Evolutionary conservation across 495 filamentous ascomycete species (phyloP).

Genomic region (Saxophila tyrrhenica): DNA sequence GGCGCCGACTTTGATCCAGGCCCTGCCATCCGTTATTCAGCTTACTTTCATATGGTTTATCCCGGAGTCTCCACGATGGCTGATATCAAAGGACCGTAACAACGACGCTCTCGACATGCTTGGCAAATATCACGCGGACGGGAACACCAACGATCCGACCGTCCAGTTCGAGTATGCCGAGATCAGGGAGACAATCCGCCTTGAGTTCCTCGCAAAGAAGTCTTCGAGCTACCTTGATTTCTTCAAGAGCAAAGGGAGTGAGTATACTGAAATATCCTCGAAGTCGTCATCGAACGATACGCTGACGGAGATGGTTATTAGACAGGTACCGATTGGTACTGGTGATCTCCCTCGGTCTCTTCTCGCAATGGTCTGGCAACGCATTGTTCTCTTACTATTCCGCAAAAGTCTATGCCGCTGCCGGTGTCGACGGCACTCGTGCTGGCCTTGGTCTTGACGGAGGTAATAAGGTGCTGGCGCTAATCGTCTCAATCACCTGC

Average conservation of each 20-base stretch:
- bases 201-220: conserved; percentile 32
- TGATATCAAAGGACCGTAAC: conserved; percentile 17
- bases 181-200: conserved; percentile 26
- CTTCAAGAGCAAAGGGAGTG: conserved; percentile 56
- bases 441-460: conserved; percentile 9
- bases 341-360: conserved; percentile 47
- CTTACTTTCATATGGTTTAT: conserved; percentile 36
- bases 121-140: conserved; percentile 40
- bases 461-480: conserved; percentile 1
- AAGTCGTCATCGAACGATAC: too few relatives aligned
- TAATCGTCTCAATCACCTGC: conserved; percentile 9
- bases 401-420: conserved; percentile 42
- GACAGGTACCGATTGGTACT: conserved; percentile 51
- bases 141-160: conserved; percentile 40
- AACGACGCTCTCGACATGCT: conserved; percentile 21
- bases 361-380: conserved; percentile 62
- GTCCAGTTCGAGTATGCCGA: conserved; percentile 48
- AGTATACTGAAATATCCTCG: too few relatives aligned
- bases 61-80: conserved; percentile 19
- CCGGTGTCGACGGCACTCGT: conserved; percentile 36
- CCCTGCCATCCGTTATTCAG: conserved; percentile 34
- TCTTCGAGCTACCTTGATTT: conserved; percentile 40
- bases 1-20: conserved; percentile 36
- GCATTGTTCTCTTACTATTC: conserved; percentile 52
- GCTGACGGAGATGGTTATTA: too few relatives aligned